These are phyloP conservation scores for Penicillium sp. DNA, from an alignment of 2,329 filamentous ascomycete genomes.

Conservation along the genomic window DNA sequence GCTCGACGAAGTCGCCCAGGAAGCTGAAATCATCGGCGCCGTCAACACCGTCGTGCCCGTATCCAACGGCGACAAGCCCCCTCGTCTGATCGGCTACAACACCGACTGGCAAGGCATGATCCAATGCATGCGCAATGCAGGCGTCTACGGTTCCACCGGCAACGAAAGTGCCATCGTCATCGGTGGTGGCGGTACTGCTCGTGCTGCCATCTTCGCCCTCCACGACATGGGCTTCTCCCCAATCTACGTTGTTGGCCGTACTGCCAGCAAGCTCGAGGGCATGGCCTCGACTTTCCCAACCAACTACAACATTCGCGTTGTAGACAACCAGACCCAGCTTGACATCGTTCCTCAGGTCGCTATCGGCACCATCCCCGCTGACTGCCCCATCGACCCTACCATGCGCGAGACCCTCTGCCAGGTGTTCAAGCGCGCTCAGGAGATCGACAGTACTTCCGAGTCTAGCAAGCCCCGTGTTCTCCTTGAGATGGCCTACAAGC, in stretches of 20 bases:
- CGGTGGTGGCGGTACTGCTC: slow-evolving; percentile 85
- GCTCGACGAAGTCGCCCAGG: slow-evolving; percentile 74
- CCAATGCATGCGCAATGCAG: slow-evolving; percentile 68
- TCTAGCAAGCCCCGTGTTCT: slow-evolving; percentile 57
- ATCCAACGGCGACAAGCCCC: slow-evolving; percentile 41
- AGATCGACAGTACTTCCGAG: slow-evolving; percentile 45
- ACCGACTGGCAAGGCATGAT: slow-evolving; percentile 96
- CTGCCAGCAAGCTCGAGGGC: slow-evolving; percentile 62
- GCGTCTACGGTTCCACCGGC: slow-evolving; percentile 50
- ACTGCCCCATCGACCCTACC: slow-evolving; percentile 71
- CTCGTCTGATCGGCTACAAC: slow-evolving; percentile 75
- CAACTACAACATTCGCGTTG: slow-evolving; percentile 67
- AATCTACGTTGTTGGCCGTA: slow-evolving; percentile 83
- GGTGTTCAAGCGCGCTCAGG: slow-evolving; percentile 49
- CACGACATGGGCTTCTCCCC: slow-evolving; percentile 78
- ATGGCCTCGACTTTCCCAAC: slow-evolving; percentile 71
- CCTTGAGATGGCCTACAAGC: slow-evolving; percentile 96
- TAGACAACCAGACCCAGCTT: slow-evolving; percentile 56
- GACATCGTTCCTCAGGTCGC: slow-evolving; percentile 64
- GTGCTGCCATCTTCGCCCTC: slow-evolving; percentile 86
- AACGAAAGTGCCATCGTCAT: slow-evolving; percentile 69
- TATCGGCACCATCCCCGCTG: slow-evolving; percentile 87
- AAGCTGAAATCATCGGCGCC: slow-evolving; percentile 80
- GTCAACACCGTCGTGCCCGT: slow-evolving; percentile 87
- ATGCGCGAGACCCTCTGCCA: slow-evolving; percentile 64